Base-by-base conservation (phyloP, 805 yeast genomes). In the Candida stauntonica region DNA sequence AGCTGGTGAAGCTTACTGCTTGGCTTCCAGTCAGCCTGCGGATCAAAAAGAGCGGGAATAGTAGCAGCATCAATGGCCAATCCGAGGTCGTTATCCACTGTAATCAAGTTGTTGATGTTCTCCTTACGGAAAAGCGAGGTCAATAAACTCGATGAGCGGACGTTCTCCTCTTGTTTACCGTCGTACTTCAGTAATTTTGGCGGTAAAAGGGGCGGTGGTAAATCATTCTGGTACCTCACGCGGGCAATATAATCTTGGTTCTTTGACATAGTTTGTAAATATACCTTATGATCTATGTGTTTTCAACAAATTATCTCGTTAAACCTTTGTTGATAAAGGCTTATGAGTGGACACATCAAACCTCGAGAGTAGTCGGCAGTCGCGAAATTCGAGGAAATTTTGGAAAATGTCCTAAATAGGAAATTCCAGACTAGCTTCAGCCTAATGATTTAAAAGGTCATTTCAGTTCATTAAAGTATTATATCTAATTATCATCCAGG, bases 161-260 rank as follows among this genome's bases (percentile, higher is more conserved):
- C 65, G 14, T 64, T 57, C 36, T 73, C 73, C 53, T 69, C 50
- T 20, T 61, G 65, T 41, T 46, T 50, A 5, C 42, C 52, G 26
- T 63, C 58, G 48, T 79, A 75, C 35, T 79, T 74, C 37, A 93
- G 61, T 40, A 89, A 72, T 58, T 84, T 86, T 21, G 99, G 97
- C 32, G 95, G 87, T 45, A 93, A 72, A 17, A 91, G 83, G 8
- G 98, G 98, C 2, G 96, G 89, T 5, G 99, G 99, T 17, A 93
- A 69, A 53, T 78, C 84, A 59, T 93, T 93, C 42, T 77, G 77
- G 61, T 88, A 91, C 55, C 95, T 75, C 38, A 84, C 76, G 50
- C 83, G 81, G 32, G 95, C 94, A 39, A 84, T 78, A 54, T 80
- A 84, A 40, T 83, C 89, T 57, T 82, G 89, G 58, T 79, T 76